Evolutionary conservation across 768 basidiomycete genomes (phyloP).

Genomic region (Auricularia sp.): DNA sequence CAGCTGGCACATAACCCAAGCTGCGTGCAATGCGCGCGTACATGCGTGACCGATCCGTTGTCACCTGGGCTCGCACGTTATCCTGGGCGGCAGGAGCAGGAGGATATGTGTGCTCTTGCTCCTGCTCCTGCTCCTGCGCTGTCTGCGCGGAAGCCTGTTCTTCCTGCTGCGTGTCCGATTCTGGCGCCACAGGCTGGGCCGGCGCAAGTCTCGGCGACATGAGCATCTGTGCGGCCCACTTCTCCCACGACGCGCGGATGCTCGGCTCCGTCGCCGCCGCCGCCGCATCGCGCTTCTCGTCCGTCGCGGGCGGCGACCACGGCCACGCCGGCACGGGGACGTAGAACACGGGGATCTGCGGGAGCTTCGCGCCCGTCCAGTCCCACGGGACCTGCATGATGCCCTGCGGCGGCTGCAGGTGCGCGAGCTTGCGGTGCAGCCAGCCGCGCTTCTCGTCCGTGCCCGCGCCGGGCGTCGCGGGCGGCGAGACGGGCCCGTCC

Average conservation of each 20-base stretch:
- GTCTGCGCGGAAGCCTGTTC: neutral
- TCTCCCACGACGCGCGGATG: constrained; percentile 57
- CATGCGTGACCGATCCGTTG: neutral
- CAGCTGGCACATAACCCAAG: neutral
- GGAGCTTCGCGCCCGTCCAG: constrained; percentile 42
- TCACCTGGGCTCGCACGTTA: neutral
- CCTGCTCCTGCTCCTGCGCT: neutral
- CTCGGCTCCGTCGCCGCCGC: constrained; percentile 14
- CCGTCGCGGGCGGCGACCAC: constrained; percentile 35
- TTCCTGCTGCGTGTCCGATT: constrained; percentile 1
- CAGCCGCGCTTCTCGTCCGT: constrained; percentile 33
- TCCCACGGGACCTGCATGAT: constrained; percentile 42
- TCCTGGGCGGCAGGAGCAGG: neutral
- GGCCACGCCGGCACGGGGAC: constrained; percentile 61
- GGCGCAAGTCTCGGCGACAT: constrained; percentile 10
- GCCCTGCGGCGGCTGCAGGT: constrained; percentile 46
- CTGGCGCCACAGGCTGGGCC: constrained; percentile 1
- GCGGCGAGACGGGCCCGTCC: neutral
- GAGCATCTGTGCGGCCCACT: constrained; percentile 51
- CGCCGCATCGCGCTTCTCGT: constrained; percentile 20
- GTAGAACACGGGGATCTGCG: constrained; percentile 68
- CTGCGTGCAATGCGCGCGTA: constrained; percentile 1
- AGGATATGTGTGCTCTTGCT: neutral
- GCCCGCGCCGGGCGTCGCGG: neutral
- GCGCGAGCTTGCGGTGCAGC: constrained; percentile 65